Conservation (phyloP, 2,329 filamentous ascomycete species). For the Aspergillus flavus region DNA sequence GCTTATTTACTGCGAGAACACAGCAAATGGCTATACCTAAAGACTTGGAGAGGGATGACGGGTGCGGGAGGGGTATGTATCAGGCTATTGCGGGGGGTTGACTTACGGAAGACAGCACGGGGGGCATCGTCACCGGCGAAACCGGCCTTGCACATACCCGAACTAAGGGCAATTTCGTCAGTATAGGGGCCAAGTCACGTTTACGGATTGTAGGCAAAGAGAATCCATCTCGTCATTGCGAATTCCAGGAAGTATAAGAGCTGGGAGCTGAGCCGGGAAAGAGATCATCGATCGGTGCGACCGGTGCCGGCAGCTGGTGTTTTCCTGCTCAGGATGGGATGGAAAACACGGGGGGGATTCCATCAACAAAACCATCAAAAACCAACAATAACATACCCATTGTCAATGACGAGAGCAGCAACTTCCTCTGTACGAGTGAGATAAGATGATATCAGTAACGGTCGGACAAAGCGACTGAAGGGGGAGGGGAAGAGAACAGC, state of each 20-base stretch:
- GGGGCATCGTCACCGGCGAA: constrained; percentile 99
- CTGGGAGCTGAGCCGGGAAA: not conserved
- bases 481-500: constrained; percentile 18
- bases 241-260: not conserved
- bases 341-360: constrained; percentile 10
- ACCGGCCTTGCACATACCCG: constrained; percentile 99
- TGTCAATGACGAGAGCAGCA: constrained; percentile 99
- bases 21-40: not conserved
- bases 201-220: not conserved
- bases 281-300: constrained; percentile 11
- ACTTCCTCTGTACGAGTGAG: constrained; percentile 82
- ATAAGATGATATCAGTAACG: constrained; percentile 38
- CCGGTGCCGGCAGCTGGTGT: constrained; percentile 13
- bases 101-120: constrained; percentile 99
- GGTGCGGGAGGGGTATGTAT: constrained; percentile 18
- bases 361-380: constrained; percentile 15
- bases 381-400: constrained; percentile 80
- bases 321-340: constrained; percentile 8
- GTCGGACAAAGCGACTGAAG: constrained; percentile 18
- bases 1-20: not conserved
- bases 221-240: constrained; percentile 3
- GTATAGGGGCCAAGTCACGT: constrained; percentile 11
- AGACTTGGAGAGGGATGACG: not conserved
- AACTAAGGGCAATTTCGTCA: constrained; percentile 60
- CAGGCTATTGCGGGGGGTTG: constrained; percentile 30